Evolutionary conservation across 2,329 filamentous ascomycete species (phyloP).

Genomic region (Fragosphaeria purpurea): DNA sequence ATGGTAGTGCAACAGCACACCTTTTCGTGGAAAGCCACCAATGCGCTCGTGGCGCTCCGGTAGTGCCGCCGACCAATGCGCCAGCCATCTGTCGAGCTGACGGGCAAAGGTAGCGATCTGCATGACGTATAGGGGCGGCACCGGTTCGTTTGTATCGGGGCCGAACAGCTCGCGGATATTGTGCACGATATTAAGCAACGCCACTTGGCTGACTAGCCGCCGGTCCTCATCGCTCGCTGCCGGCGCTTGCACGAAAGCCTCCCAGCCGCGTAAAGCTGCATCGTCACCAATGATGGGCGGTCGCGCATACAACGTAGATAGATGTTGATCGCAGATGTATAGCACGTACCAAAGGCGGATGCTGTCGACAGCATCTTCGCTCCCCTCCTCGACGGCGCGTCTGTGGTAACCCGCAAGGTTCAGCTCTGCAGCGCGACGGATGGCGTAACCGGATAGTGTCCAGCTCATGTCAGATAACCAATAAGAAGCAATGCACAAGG

Average conservation of each 20-base stretch:
- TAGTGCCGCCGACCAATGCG: conserved; percentile 23
- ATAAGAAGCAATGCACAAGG: conserved; percentile 50
- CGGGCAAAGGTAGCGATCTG: conserved; percentile 28
- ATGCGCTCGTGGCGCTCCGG: conserved; percentile 24
- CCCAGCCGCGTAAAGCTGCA: conserved; percentile 40
- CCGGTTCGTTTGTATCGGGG: conserved; percentile 31
- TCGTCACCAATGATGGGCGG: conserved; percentile 45
- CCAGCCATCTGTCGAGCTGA: conserved; percentile 28
- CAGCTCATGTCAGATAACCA: conserved; percentile 54
- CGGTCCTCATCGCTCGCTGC: conserved; percentile 44
- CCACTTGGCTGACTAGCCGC: conserved; percentile 47
- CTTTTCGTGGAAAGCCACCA: conserved; percentile 23
- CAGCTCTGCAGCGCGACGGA: conserved; percentile 37
- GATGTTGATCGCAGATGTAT: conserved; percentile 52
- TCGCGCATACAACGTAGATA: conserved; percentile 50
- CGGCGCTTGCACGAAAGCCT: conserved; percentile 40
- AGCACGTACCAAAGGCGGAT: conserved; percentile 51
- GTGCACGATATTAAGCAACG: conserved; percentile 47
- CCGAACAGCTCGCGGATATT: conserved; percentile 45
- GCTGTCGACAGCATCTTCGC: conserved; percentile 37
- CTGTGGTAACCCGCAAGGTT: conserved; percentile 34
- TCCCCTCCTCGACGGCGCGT: conserved; percentile 25
- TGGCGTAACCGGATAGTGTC: conserved; percentile 48
- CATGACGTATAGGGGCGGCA: conserved; percentile 39
- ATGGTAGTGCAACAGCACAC: conserved; percentile 21